Base-by-base conservation (phyloP, 495 filamentous ascomycete species). In the Penicillium atrosanguineum region DNA sequence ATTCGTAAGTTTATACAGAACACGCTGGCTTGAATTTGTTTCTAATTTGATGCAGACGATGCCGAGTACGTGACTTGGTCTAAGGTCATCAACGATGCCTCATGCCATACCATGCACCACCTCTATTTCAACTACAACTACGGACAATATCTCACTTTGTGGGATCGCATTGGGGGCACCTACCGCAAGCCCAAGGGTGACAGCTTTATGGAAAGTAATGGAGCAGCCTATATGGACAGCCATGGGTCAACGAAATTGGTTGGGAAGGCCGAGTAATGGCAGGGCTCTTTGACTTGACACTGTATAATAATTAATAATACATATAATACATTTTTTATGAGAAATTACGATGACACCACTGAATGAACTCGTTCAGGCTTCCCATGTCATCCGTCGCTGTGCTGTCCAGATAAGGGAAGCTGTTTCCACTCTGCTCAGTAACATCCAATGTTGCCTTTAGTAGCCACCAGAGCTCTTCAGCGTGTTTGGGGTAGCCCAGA, bases 41-140 rank as follows among this genome's bases (percentile, higher is more conserved):
- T 14, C 9, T 25, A 40, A 39, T n/a, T 44, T 41, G 3, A 15
- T 31, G 0, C 18, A 73, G 70, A 97, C 70, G 92, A 97, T 56
- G 93, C 90, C 53, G 93, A 96, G 77, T 97, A 95, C 62, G 75
- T 90, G 37, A 83, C 88, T 48, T 84, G 91, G 62, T 87, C 84
- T 56, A 82, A 83, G 18, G 69, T 97, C 50, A 84, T 97, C 59
- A 97, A 97, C 67, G 93, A 93, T 26, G 88, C 93, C 12, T 91
- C 92, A 26, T 97, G 93, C 74, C 93, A 97, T 68, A 93, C 90
- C 9, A 86, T 90, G 83, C 91, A 97, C 69, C 92, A 97, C 67
- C 74, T 93, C 14, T 92, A 94, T 71, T 96, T 97, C 82, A 95
- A 95, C 75, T 95, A 90, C 77, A 97, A 96, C 70, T 97, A 96